Conservation (phyloP, 164 flowering plant species). For the Magnolia sinica region DNA sequence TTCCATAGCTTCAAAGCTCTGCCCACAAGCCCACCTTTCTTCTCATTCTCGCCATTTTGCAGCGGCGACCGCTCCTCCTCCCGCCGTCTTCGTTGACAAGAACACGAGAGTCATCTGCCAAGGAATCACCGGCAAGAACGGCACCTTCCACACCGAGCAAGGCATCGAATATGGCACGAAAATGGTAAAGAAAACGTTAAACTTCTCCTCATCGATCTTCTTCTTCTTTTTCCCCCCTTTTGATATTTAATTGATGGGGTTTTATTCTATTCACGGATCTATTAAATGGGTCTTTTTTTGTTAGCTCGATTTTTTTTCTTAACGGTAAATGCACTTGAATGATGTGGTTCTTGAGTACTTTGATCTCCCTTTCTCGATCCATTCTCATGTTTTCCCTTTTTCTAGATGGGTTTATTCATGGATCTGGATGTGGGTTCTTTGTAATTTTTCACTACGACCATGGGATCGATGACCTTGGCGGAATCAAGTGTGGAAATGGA, state of each 20-base stretch:
- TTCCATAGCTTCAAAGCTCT: conserved; percentile 13
- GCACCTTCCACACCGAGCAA: conserved; percentile 94
- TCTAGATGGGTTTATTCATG: neutral
- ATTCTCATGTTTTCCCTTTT: neutral
- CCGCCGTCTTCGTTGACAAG: conserved; percentile 86
- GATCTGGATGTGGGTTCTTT: neutral
- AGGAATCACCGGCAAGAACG: conserved; percentile 91
- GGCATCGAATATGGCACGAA: conserved; percentile 96
- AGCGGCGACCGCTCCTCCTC: conserved; percentile 58
- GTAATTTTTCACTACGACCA: neutral
- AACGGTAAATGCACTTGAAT: too few relatives aligned
- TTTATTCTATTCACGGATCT: neutral
- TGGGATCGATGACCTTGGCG: neutral
- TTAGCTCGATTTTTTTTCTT: neutral
- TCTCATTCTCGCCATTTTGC: conserved; percentile 40
- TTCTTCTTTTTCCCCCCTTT: neutral
- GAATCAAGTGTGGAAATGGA: neutral
- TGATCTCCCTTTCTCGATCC: neutral
- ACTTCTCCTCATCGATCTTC: neutral
- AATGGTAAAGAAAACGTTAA: conserved; percentile 42
- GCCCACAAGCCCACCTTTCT: conserved; percentile 5
- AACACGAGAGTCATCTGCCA: conserved; percentile 91
- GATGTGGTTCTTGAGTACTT: neutral
- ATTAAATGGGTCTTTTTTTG: neutral
- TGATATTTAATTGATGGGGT: neutral